phyloP scores from a whole-genome alignment of 345 rosid species.

The Carallia pectinifolia region DNA sequence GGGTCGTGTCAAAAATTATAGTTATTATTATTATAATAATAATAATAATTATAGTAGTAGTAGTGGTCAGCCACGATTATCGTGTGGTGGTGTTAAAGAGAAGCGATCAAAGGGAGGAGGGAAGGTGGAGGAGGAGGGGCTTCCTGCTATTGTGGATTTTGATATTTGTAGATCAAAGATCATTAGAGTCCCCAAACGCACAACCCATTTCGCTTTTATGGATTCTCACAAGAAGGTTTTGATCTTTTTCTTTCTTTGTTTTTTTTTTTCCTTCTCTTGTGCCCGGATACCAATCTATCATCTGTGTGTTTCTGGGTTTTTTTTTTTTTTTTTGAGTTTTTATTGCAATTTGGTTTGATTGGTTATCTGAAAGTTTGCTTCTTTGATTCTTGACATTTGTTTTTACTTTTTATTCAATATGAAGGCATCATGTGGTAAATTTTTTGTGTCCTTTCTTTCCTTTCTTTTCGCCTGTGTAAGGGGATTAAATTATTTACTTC shows the following conservation, averaged over 20 bases:
- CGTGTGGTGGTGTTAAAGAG: constrained; percentile 20
- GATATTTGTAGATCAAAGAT: constrained; percentile 45
- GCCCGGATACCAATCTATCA: too few species aligned
- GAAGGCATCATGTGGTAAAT: too few species aligned
- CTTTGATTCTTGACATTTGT: background rate
- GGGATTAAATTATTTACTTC: too few species aligned
- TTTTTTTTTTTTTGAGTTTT: too few species aligned
- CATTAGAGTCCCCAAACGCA: constrained; percentile 62
- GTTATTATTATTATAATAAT: background rate
- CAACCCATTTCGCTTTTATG: constrained; percentile 43
- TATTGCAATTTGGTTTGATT: too few species aligned
- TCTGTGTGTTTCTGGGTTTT: background rate
- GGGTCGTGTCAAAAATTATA: background rate
- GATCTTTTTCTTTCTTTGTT: background rate
- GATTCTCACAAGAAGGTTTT: constrained; percentile 74
- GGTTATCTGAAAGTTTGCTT: background rate
- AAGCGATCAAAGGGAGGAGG: constrained; percentile 30
- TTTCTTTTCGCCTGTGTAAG: too few species aligned
- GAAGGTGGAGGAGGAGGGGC: constrained; percentile 13
- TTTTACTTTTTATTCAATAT: too few species aligned
- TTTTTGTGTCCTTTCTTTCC: too few species aligned
- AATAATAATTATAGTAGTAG: background rate
- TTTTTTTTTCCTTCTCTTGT: background rate
- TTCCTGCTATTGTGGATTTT: constrained; percentile 42
- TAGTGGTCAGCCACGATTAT: constrained; percentile 39